These are phyloP conservation scores for Solanum medicagineum DNA, from an alignment of 257 asterid genomes.

Conservation along the genomic window DNA sequence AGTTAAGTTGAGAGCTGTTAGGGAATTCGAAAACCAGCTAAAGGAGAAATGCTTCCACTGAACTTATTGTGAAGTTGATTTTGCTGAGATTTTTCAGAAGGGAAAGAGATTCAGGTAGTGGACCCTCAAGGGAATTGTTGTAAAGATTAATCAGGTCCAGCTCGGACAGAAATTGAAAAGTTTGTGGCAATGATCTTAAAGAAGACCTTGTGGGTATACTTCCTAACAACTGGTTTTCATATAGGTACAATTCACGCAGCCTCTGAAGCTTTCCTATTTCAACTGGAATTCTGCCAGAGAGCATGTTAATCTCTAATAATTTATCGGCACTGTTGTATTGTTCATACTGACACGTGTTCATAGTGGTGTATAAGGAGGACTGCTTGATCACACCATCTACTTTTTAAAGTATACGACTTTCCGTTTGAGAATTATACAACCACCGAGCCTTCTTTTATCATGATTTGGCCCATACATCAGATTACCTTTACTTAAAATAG, in stretches of 20 bases:
- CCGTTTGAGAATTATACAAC: too few relatives aligned
- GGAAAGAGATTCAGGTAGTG: constrained; percentile 59
- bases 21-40: constrained; percentile 36
- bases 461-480: too few relatives aligned
- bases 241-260: constrained; percentile 42
- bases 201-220: constrained; percentile 22
- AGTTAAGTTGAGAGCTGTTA: constrained; percentile 54
- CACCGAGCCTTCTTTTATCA: too few relatives aligned
- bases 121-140: constrained; percentile 82
- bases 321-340: too few relatives aligned
- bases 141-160: constrained; percentile 52
- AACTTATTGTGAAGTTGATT: constrained; percentile 60
- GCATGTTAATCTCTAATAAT: constrained; percentile 24
- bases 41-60: constrained; percentile 44
- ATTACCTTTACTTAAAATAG: too few relatives aligned
- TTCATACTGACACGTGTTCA: too few relatives aligned
- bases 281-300: constrained; percentile 50
- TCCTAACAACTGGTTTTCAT: constrained; percentile 74
- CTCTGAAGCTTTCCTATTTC: constrained; percentile 62
- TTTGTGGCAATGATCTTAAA: constrained; percentile 43
- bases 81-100: constrained; percentile 58
- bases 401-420: too few relatives aligned
- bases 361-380: too few relatives aligned
- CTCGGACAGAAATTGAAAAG: constrained; percentile 49
- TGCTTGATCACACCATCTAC: too few relatives aligned